These are phyloP conservation scores for Pyrenula massariospora DNA, from an alignment of 495 filamentous ascomycete species.

Conservation along the genomic window DNA sequence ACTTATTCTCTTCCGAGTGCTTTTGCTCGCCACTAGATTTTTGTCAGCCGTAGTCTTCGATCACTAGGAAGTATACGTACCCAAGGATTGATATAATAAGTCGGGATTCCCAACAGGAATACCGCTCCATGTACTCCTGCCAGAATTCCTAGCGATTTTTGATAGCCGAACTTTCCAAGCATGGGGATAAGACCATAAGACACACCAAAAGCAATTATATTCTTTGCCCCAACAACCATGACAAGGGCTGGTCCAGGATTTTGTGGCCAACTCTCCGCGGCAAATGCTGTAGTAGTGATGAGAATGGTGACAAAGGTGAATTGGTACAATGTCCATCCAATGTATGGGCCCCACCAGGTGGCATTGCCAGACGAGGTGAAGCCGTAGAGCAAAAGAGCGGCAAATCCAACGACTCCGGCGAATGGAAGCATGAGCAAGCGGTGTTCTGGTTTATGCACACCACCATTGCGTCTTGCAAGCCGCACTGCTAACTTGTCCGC, in stretches of 20 bases:
- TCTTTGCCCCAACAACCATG: constrained; percentile 26
- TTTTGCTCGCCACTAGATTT: too few relatives aligned
- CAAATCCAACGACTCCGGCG: constrained; percentile 17
- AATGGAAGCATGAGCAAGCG: constrained; percentile 21
- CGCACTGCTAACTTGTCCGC: constrained; percentile 20
- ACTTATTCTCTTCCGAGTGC: too few relatives aligned
- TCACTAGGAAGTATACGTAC: too few relatives aligned
- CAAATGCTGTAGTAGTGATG: constrained; percentile 23
- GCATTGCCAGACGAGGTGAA: constrained; percentile 17
- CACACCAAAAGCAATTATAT: constrained; percentile 23
- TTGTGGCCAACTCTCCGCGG: constrained; percentile 25
- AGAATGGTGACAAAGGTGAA: constrained; percentile 23
- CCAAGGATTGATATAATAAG: too few relatives aligned
- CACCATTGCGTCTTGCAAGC: constrained; percentile 19
- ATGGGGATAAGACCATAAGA: constrained; percentile 22
- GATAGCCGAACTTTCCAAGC: constrained; percentile 18
- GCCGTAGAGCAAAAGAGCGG: constrained; percentile 20
- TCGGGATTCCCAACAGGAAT: too few relatives aligned
- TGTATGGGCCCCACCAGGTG: constrained; percentile 23
- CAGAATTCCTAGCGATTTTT: constrained; percentile 17
- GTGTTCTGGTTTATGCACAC: constrained; percentile 23
- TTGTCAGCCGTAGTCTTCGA: too few relatives aligned
- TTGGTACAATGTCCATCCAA: constrained; percentile 27
- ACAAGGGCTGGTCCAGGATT: constrained; percentile 28
- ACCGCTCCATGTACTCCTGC: too few relatives aligned